phyloP scores from a whole-genome alignment of 345 rosid genomes.

The Linum tenue region DNA sequence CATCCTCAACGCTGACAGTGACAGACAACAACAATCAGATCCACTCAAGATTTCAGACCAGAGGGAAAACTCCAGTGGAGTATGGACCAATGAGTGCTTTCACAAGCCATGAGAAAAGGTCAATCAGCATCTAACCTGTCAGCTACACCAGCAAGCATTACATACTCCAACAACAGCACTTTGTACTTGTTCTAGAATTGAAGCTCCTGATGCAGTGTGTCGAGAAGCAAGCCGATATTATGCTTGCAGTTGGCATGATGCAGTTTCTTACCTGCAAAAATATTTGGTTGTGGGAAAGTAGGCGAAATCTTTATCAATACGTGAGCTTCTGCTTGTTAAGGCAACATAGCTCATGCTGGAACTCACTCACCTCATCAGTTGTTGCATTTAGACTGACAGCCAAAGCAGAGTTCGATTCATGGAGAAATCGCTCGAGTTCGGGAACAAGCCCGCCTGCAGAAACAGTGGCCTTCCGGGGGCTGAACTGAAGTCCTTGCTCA shows the following conservation, averaged over 20 bases:
- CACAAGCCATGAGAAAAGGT: neutral
- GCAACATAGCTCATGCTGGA: conserved; percentile 5
- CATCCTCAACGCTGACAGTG: conserved; percentile 75
- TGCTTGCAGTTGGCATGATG: conserved; percentile 87
- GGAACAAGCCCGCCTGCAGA: conserved; percentile 96
- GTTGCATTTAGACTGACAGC: conserved; percentile 97
- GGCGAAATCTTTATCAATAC: no score
- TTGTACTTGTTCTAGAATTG: conserved; percentile 49
- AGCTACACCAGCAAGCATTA: conserved; percentile 83
- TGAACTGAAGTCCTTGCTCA: conserved; percentile 85
- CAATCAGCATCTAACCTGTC: conserved; percentile 47
- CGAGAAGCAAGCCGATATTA: conserved; percentile 62
- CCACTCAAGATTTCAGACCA: neutral
- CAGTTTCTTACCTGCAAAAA: conserved; percentile 73
- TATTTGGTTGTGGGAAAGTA: no score
- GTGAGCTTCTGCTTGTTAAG: neutral
- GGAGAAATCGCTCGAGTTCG: conserved; percentile 71
- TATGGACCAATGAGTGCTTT: no score
- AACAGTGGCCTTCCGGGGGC: conserved; percentile 88
- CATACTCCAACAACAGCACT: conserved; percentile 71
- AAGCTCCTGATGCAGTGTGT: conserved; percentile 68
- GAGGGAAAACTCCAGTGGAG: no score
- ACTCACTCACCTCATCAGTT: conserved; percentile 71
- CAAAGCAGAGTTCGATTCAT: conserved; percentile 63
- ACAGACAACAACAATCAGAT: neutral